Evolutionary conservation across 148 eudicot species (phyloP), one percentile per base, ranked within the genome.

Genomic region (Polygonum maritimum): DNA sequence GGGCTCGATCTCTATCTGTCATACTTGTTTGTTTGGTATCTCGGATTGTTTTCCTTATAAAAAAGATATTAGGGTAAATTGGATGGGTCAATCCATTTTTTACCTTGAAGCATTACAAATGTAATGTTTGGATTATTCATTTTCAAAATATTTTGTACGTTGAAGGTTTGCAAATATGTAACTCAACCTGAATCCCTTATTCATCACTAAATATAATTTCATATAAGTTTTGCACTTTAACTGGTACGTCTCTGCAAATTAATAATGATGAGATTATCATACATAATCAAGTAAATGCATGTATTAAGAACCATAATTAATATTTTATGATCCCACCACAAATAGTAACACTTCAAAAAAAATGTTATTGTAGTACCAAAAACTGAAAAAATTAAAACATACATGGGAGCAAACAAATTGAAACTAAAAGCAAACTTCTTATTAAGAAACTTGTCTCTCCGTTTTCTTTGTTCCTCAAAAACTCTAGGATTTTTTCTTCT

Each of bases 281-380:
- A 22, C 33, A 57, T 55, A 22, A 10, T 57, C 26, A 57, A 7
- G 33, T 57, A 12, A 57, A 19, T 12, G 2, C 11, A 21, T 35
- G 14, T 63, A 12, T 22, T 63, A 14, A 18, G 16, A 69, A 35
- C 72, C 79, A 77, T 51, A 14, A 75, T 39, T n/a, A 36, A 45
- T 33, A 74, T 47, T 69, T 9, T 44, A 82, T 63, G 48, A 58
- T 74, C 36, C 51, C 52, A 16, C 69, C 41, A 49, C 77, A 52
- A 76, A 78, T 16, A 74, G 10, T 26, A 51, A 33, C 7, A 70
- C 19, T 48, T 40, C 41, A 70, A 1, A 69, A 33, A 69, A 39
- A 76, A 48, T 12, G 44, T 33, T 33, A 45, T 19, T 38, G 31
- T n/a, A 63, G 38, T 33, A 63, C 18, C 69, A 63, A 63, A 63